phyloP scores from a whole-genome alignment of 2,329 filamentous ascomycete species.

The Colletotrichum sp. region DNA sequence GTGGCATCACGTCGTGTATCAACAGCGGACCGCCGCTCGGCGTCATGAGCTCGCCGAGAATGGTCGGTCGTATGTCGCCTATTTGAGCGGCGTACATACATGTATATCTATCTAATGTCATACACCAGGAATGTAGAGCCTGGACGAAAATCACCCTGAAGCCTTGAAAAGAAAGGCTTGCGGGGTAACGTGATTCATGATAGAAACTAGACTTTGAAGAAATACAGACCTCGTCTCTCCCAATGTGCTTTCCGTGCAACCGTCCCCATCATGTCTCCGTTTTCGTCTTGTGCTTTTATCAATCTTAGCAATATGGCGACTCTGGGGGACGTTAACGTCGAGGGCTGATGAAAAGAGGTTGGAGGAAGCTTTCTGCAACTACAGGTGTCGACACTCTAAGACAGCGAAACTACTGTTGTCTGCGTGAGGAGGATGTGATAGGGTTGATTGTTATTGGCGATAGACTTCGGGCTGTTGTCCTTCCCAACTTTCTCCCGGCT shows the following conservation, averaged over 20 bases:
- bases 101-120: slow-evolving; percentile 22
- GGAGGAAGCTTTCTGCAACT: neutral
- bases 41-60: neutral
- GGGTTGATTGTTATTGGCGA: neutral
- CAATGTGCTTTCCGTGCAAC: neutral
- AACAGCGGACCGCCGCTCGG: neutral
- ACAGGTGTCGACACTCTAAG: neutral
- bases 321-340: neutral
- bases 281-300: neutral
- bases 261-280: neutral
- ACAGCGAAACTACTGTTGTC: neutral
- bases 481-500: neutral
- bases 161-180: neutral
- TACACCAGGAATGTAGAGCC: neutral
- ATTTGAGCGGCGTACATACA: slow-evolving; percentile 13
- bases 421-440: neutral
- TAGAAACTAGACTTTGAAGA: slow-evolving; percentile 20
- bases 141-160: neutral
- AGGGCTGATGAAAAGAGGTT: neutral
- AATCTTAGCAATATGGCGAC: neutral
- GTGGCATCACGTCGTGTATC: slow-evolving; percentile 14
- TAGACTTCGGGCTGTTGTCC: neutral
- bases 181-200: slow-evolving; percentile 15
- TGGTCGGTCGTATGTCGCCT: neutral
- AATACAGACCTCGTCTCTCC: slow-evolving; percentile 17